Evolutionary conservation across 1,284 basidiomycete genomes (phyloP), one percentile per base, ranked within the genome.

Genomic region (Leucoagaricus sp.): DNA sequence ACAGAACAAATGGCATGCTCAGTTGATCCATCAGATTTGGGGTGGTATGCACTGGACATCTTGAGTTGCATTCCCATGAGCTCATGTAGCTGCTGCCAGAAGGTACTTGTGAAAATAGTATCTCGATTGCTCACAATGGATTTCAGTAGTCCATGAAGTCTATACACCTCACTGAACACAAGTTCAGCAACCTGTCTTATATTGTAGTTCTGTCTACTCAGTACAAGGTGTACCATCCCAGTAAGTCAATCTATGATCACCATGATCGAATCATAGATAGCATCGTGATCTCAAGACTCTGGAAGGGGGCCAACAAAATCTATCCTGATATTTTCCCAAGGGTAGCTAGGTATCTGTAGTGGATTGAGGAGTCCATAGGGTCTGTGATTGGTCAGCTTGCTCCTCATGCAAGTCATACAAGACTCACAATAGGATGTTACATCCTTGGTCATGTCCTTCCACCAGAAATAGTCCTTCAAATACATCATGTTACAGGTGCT

Each of bases 261-360:
- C n/a, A 65, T 60, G 0, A 78, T 67, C 50, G 62, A 64, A 56
- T 79, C 69, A 49, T 64, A 77, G 0, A 62, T 59, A 0, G 68
- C 64, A 46, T 75, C 58, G 12, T 66, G 45, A 33, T 67, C 65
- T 21, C 59, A 58, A 0, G 69, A 72, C 3, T 58, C 29, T 0
- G 71, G 76, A 1, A 80, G 58, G 0, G 72, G 73, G 3, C 76
- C 73, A 0, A 79, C 69, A 51, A 78, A 77, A 45, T 80, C 75
- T 5, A 80, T 68, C 0, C 72, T 70, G 1, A 79, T 69, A 1
- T 62, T 41, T 23, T 72, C 64, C 71, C 73, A 76, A 9, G 72
- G 71, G 1, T 57, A 15, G 0, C 31, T 45, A 0, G 74, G 72
- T 1, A 73, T 60, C 3, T 52, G 25, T 0, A 75, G 61, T 1